A percentile compares a stretch with the other conserved stretches of the same genome.
Conservation (phyloP, 2,329 filamentous ascomycete genomes). For the Knufia petricola region DNA sequence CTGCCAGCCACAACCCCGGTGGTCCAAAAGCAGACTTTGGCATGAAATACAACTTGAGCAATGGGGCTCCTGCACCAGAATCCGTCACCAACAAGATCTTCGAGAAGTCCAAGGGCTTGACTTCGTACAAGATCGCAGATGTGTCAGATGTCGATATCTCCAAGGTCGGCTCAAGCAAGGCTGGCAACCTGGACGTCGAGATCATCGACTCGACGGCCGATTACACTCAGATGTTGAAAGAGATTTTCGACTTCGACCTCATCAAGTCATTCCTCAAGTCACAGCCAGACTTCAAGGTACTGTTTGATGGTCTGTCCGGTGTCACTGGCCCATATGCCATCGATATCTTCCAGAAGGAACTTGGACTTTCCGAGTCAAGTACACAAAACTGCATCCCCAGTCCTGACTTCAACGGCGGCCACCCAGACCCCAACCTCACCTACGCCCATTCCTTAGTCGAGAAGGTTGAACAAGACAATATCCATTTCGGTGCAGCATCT, state of each 20-base stretch:
- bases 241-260: conserved; percentile 94
- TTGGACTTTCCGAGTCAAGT: conserved; percentile 65
- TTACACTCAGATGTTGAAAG: conserved; percentile 91
- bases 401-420: conserved; percentile 92
- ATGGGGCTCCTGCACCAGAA: conserved; percentile 91
- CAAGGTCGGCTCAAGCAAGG: conserved; percentile 72
- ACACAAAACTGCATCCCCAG: conserved; percentile 88
- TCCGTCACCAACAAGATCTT: conserved; percentile 97
- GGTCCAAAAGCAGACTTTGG: conserved; percentile 92
- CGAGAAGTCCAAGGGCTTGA: conserved; percentile 79
- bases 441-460: conserved; percentile 94
- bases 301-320: conserved; percentile 89
- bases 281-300: conserved; percentile 87
- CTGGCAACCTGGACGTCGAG: conserved; percentile 84
- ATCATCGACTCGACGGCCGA: conserved; percentile 87
- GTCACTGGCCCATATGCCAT: conserved; percentile 93
- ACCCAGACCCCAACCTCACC: conserved; percentile 95
- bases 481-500: conserved; percentile 92
- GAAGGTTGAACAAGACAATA: conserved; percentile 77
- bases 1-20: conserved; percentile 95
- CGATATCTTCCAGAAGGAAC: conserved; percentile 89
- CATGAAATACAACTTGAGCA: conserved; percentile 98
- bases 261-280: conserved; percentile 87
- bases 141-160: conserved; percentile 78
- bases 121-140: conserved; percentile 82